A percentile compares a stretch with the other conserved stretches of the same genome.
These are phyloP conservation scores for Hypoxylon rubiginosum DNA, from an alignment of 2,329 filamentous ascomycete genomes.

Conservation along the genomic window DNA sequence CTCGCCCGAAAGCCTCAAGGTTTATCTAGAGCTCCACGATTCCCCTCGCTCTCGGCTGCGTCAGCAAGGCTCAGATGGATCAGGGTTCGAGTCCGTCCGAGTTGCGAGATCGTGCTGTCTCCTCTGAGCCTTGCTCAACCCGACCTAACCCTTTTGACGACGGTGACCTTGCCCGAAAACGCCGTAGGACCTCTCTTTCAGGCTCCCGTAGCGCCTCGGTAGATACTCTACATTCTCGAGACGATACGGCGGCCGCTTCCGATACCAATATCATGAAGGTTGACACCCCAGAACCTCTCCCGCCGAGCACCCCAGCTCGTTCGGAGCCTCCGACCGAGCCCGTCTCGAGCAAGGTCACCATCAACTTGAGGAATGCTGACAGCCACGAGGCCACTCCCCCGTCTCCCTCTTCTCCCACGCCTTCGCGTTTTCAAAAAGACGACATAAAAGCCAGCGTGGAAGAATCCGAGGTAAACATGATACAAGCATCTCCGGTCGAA, in stretches of 20 bases:
- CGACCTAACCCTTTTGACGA: slow-evolving; percentile 76
- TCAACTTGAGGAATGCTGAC: slow-evolving; percentile 68
- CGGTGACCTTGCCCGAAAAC: slow-evolving; percentile 70
- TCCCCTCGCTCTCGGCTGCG: slow-evolving; percentile 55
- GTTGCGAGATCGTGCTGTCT: slow-evolving; percentile 70
- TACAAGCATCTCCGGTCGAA: slow-evolving; percentile 44
- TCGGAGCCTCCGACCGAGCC: slow-evolving; percentile 56
- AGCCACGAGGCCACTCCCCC: slow-evolving; percentile 58
- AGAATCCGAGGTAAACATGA: slow-evolving; percentile 58
- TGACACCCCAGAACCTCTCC: slow-evolving; percentile 55
- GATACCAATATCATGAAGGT: slow-evolving; percentile 57
- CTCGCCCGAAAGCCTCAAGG: slow-evolving; percentile 62
- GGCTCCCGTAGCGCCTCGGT: slow-evolving; percentile 68
- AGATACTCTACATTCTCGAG: slow-evolving; percentile 57
- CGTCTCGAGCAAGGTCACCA: slow-evolving; percentile 70
- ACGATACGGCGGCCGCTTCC: slow-evolving; percentile 49
- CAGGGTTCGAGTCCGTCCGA: slow-evolving; percentile 63
- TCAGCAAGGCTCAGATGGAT: slow-evolving; percentile 70
- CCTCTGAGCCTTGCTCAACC: slow-evolving; percentile 73
- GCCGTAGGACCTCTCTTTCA: slow-evolving; percentile 70
- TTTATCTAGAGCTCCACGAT: slow-evolving; percentile 62
- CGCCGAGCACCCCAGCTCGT: slow-evolving; percentile 59
- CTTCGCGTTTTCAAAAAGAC: slow-evolving; percentile 45
- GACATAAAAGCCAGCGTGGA: slow-evolving; percentile 62
- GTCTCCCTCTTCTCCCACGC: slow-evolving; percentile 60